phyloP scores from a whole-genome alignment of 805 yeast genomes.

The Wickerhamiella dianesei region DNA sequence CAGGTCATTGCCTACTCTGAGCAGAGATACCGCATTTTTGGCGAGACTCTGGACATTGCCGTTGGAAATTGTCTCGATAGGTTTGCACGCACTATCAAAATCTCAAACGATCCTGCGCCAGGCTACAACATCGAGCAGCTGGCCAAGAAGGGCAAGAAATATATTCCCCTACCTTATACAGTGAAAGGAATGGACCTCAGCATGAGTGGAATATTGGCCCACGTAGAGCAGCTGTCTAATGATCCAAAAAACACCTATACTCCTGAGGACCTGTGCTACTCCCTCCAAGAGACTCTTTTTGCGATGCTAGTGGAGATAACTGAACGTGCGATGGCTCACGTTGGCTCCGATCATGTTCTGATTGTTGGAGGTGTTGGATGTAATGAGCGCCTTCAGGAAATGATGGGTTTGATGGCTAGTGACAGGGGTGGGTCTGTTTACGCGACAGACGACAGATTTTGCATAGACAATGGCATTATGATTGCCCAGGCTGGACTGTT shows the following conservation, averaged over 20 bases:
- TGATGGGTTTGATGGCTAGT: constrained; percentile 91
- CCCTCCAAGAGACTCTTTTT: constrained; percentile 81
- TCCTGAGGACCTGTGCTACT: constrained; percentile 79
- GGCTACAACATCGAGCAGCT: constrained; percentile 94
- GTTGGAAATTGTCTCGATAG: constrained; percentile 94
- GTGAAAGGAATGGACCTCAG: constrained; percentile 98
- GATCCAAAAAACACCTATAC: constrained; percentile 38
- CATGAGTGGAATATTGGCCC: constrained; percentile 89
- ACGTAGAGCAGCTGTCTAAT: constrained; percentile 66
- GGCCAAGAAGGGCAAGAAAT: constrained; percentile 49
- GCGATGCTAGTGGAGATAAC: constrained; percentile 97
- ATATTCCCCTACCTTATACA: constrained; percentile 78
- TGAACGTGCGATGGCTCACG: constrained; percentile 98
- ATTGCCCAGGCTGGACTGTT: constrained; percentile 95
- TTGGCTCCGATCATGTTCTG: constrained; percentile 71
- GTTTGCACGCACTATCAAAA: constrained; percentile 80
- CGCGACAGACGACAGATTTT: constrained; percentile 93
- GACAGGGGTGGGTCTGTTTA: constrained; percentile 81
- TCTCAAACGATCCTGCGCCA: constrained; percentile 90
- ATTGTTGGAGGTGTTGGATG: constrained; percentile 99
- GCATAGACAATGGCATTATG: constrained; percentile 97
- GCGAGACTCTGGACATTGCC: constrained; percentile 97
- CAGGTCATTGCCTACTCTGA: constrained; percentile 94
- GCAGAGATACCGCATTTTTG: constrained; percentile 91
- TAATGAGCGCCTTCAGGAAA: constrained; percentile 76